phyloP scores from a whole-genome alignment of 2,329 filamentous ascomycete genomes.

The Pseudofabraea citricarpa region DNA sequence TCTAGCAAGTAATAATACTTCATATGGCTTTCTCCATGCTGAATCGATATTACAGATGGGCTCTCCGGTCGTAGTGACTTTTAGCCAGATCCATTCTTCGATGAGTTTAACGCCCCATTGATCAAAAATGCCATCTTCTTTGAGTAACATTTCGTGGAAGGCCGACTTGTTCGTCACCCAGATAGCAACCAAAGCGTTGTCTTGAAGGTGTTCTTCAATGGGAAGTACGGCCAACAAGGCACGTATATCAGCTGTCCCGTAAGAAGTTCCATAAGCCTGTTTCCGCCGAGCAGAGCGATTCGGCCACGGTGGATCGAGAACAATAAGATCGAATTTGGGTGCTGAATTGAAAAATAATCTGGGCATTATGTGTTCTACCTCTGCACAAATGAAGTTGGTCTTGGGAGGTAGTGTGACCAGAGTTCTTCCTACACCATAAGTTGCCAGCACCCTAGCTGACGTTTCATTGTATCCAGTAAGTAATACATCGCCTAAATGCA shows the following conservation, averaged over 20 bases:
- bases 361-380: conserved; percentile 35
- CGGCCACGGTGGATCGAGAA: conserved; percentile 78
- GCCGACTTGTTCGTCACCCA: conserved; percentile 73
- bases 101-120: conserved; percentile 61
- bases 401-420: conserved; percentile 33
- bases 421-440: conserved; percentile 6
- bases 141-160: conserved; percentile 49
- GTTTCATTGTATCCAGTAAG: not conserved
- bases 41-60: conserved; percentile 58
- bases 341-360: conserved; percentile 38
- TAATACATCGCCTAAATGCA: not conserved
- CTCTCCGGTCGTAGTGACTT: conserved; percentile 61
- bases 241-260: conserved; percentile 38
- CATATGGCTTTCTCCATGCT: conserved; percentile 70
- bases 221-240: conserved; percentile 49
- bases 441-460: conserved; percentile 5
- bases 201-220: conserved; percentile 47
- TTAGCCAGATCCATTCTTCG: conserved; percentile 77
- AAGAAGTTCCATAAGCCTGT: conserved; percentile 43
- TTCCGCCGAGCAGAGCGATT: conserved; percentile 68
- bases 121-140: conserved; percentile 52
- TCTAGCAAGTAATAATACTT: conserved; percentile 59
- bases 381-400: conserved; percentile 44
- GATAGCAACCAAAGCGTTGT: conserved; percentile 57
- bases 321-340: conserved; percentile 59